Evolutionary conservation across 176 grass and related monocot species (phyloP).

Genomic region (Alloteropsis semialata): DNA sequence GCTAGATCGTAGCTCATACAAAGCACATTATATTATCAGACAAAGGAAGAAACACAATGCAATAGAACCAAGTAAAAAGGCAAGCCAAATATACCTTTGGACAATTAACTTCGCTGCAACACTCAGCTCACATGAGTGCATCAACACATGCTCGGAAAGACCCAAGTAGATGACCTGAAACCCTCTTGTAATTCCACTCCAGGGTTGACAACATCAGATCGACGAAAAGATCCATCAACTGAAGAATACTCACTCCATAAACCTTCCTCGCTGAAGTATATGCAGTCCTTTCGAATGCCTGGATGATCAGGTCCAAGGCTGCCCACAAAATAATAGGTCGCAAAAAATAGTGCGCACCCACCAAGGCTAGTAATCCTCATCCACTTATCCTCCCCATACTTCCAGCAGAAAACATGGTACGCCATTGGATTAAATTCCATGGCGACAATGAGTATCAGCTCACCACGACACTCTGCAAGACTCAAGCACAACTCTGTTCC

Average conservation of each 20-base stretch:
- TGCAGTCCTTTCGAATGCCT: constrained; percentile 24
- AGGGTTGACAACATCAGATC: background rate
- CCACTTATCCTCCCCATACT: constrained; percentile 17
- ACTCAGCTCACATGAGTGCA: background rate
- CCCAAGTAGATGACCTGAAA: background rate
- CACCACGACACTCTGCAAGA: background rate
- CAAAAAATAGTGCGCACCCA: constrained; percentile 34
- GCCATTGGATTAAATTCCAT: background rate
- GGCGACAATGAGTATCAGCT: background rate
- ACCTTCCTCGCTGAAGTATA: constrained; percentile 13
- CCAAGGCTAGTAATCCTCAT: constrained; percentile 12
- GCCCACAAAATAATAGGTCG: background rate
- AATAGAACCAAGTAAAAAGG: background rate
- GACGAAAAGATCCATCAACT: background rate
- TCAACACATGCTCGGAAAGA: constrained; percentile 44
- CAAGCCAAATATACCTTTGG: background rate
- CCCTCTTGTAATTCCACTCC: background rate
- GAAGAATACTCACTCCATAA: constrained; percentile 33
- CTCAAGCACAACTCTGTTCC: background rate
- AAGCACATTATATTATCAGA: background rate
- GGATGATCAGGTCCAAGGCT: constrained; percentile 19
- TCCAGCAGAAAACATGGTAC: constrained; percentile 28
- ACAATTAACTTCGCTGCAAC: background rate
- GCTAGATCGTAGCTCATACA: background rate
- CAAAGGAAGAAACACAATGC: background rate